These are phyloP conservation scores for Jamesozyma gamospora DNA, from an alignment of 805 yeast genomes.

Conservation along the genomic window DNA sequence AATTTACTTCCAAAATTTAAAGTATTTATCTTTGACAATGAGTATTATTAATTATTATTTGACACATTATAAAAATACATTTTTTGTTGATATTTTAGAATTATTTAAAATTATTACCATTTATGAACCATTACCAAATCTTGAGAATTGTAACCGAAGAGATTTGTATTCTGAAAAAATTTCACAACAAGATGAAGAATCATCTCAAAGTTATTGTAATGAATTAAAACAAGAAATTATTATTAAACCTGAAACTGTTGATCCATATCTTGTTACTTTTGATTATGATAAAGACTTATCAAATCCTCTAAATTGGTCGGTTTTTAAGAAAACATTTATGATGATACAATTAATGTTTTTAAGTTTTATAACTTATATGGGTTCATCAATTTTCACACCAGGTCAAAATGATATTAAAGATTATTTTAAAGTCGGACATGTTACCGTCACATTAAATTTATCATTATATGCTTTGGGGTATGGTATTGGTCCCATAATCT, in stretches of 20 bases:
- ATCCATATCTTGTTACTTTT: slow-evolving; percentile 23
- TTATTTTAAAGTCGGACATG: slow-evolving; percentile 37
- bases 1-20: no score
- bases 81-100: slow-evolving; percentile 19
- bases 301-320: slow-evolving; percentile 49
- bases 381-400: slow-evolving; percentile 48
- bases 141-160: neutral
- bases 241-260: slow-evolving; percentile 8
- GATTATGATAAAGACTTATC: slow-evolving; percentile 38
- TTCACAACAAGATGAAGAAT: neutral
- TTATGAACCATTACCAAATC: slow-evolving; percentile 7
- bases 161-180: no score
- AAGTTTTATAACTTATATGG: slow-evolving; percentile 45
- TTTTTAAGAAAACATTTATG: slow-evolving; percentile 31
- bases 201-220: neutral
- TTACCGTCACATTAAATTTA: slow-evolving; percentile 41
- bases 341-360: slow-evolving; percentile 35
- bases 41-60: neutral
- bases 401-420: slow-evolving; percentile 35
- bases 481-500: slow-evolving; percentile 50
- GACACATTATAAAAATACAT: slow-evolving; percentile 13
- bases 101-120: slow-evolving; percentile 8
- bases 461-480: slow-evolving; percentile 50
- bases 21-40: no score
- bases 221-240: neutral